Conservation (phyloP, 2,329 filamentous ascomycete species). For the Plenodomus lindquistii region DNA sequence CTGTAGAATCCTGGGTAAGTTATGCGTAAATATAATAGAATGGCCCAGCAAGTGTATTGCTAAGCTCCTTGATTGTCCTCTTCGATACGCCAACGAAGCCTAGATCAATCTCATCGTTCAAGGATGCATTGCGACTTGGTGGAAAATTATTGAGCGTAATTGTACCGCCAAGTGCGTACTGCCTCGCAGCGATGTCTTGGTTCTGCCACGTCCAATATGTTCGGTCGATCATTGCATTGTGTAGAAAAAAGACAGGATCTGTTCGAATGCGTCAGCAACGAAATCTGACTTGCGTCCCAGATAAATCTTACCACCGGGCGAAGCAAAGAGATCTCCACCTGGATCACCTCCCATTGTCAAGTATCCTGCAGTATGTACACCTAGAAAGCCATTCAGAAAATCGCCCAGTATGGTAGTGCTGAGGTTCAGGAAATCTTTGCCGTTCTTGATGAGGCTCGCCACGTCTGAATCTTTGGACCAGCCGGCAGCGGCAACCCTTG, state of each 20-base stretch:
- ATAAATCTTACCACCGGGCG: conserved; percentile 44
- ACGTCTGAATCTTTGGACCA: conserved; percentile 17
- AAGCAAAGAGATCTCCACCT: conserved; percentile 52
- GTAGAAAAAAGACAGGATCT: conserved; percentile 18
- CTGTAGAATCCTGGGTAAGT: conserved; percentile 43
- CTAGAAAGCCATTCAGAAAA: conserved; percentile 40
- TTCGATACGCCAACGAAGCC: conserved; percentile 38
- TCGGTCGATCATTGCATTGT: conserved; percentile 55
- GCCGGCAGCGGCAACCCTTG: conserved; percentile 1
- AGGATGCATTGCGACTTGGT: conserved; percentile 49
- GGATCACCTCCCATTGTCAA: conserved; percentile 52
- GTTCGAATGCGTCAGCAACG: neutral
- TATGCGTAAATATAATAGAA: conserved; percentile 52
- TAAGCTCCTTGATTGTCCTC: conserved; percentile 43
- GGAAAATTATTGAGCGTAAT: conserved; percentile 51
- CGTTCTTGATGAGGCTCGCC: conserved; percentile 16
- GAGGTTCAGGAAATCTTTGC: conserved; percentile 28
- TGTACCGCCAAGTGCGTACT: conserved; percentile 49
- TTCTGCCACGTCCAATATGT: conserved; percentile 58
- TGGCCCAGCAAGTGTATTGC: conserved; percentile 50
- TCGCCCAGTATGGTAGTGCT: conserved; percentile 46
- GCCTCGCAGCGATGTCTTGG: conserved; percentile 44
- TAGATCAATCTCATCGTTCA: conserved; percentile 50
- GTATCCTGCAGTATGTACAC: conserved; percentile 54
- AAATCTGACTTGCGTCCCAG: neutral